Conservation (phyloP, 2,329 filamentous ascomycete genomes). For the Pseudogymnoascus sp. region DNA sequence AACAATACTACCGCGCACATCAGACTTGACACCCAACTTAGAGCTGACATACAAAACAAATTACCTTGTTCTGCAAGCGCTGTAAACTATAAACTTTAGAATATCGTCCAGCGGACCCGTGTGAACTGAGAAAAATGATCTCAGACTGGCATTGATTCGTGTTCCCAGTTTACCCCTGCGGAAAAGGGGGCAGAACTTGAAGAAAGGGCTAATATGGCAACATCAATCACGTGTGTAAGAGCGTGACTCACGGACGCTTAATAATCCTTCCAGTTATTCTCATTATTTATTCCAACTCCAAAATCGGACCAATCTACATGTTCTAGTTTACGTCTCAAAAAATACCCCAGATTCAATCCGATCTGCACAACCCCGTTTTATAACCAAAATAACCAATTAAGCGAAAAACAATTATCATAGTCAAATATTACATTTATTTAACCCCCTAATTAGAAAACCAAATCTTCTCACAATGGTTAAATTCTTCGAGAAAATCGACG, state of each 20-base stretch:
- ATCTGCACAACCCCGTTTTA: neutral
- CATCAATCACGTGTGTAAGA: conserved; percentile 1
- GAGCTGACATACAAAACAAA: neutral
- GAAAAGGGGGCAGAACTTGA: neutral
- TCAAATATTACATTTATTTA: neutral
- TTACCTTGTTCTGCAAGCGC: neutral
- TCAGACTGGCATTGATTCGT: neutral
- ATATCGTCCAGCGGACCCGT: neutral
- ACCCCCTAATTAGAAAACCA: neutral
- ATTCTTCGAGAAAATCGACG: conserved; percentile 48
- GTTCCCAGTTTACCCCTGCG: neutral
- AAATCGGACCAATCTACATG: neutral
- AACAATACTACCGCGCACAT: neutral
- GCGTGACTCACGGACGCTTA: conserved; percentile 5
- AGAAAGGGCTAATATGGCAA: neutral
- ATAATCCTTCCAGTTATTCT: neutral
- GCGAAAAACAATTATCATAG: neutral
- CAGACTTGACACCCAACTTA: neutral
- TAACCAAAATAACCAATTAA: neutral
- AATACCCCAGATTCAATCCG: neutral
- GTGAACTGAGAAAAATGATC: neutral
- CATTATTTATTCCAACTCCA: conserved; percentile 4
- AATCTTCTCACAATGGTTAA: conserved; percentile 44
- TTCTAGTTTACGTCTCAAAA: neutral
- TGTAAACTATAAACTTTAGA: neutral